These are phyloP conservation scores for Exophiala alcalophila DNA, from an alignment of 2,329 filamentous ascomycete species.

Conservation along the genomic window DNA sequence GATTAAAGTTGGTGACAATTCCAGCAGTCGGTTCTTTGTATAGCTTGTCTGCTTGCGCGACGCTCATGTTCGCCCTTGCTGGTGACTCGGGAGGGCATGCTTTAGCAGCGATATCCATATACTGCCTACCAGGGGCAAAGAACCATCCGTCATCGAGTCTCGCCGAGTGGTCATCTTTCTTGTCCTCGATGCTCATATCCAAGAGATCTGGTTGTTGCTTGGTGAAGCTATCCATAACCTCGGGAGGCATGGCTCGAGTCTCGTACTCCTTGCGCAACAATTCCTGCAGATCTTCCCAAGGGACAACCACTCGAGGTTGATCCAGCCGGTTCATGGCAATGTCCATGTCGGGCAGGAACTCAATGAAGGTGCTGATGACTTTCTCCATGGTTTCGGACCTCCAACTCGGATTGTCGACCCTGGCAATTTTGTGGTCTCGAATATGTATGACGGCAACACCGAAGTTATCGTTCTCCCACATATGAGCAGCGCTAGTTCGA, in stretches of 20 bases:
- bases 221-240: constrained; percentile 45
- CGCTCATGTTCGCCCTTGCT: constrained; percentile 51
- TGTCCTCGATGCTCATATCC: constrained; percentile 27
- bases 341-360: constrained; percentile 61
- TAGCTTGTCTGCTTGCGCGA: constrained; percentile 31
- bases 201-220: constrained; percentile 39
- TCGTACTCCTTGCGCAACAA: constrained; percentile 50
- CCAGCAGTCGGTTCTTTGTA: constrained; percentile 50
- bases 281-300: constrained; percentile 55
- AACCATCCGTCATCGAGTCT: constrained; percentile 50
- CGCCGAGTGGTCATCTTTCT: constrained; percentile 23
- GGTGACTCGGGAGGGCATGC: constrained; percentile 58
- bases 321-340: constrained; percentile 65
- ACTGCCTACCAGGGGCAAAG: constrained; percentile 45
- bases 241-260: constrained; percentile 44
- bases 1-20: constrained; percentile 61
- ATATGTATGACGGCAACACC: constrained; percentile 37
- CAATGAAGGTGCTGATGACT: constrained; percentile 52
- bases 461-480: constrained; percentile 32
- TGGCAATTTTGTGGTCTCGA: constrained; percentile 36
- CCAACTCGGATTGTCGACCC: constrained; percentile 41
- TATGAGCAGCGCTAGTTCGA: constrained; percentile 35
- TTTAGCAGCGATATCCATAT: constrained; percentile 58
- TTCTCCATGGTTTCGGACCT: constrained; percentile 41
- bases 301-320: constrained; percentile 61